phyloP scores from a whole-genome alignment of 2,329 filamentous ascomycete species.

The Dothideomycetes sp. region DNA sequence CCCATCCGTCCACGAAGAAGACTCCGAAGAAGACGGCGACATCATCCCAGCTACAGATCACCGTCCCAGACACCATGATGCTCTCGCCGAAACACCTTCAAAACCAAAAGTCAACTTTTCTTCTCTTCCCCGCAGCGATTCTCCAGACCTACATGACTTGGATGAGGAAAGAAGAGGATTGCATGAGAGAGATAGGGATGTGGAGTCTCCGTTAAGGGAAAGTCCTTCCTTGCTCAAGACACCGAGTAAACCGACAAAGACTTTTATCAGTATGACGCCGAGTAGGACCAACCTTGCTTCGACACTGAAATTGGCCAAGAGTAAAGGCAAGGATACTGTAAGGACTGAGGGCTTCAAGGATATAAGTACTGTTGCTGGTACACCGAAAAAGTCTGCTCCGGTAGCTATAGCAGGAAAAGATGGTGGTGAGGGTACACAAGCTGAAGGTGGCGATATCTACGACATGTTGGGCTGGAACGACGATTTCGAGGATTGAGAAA shows the following conservation, averaged over 20 bases:
- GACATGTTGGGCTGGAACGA: conserved; percentile 40
- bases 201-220: conserved; percentile 1
- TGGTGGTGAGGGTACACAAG: background rate
- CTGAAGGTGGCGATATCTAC: conserved; percentile 26
- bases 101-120: background rate
- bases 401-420: conserved; percentile 17
- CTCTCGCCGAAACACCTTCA: conserved; percentile 14
- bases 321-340: background rate
- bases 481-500: conserved; percentile 9
- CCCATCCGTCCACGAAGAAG: conserved; percentile 8
- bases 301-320: background rate
- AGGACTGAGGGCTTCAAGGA: too few species aligned
- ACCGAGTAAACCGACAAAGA: conserved; percentile 6
- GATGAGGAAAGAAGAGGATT: conserved; percentile 6
- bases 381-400: conserved; percentile 7
- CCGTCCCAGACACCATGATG: conserved; percentile 15
- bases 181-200: too few species aligned
- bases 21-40: conserved; percentile 17
- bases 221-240: conserved; percentile 8
- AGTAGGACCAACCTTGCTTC: conserved; percentile 1
- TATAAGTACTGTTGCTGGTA: conserved; percentile 10
- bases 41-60: conserved; percentile 9
- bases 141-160: conserved; percentile 19
- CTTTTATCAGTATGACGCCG: conserved; percentile 1
- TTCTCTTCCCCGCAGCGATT: conserved; percentile 8